Conservation (phyloP, 2,329 filamentous ascomycete species). For the Colletotrichum endophyticum region DNA sequence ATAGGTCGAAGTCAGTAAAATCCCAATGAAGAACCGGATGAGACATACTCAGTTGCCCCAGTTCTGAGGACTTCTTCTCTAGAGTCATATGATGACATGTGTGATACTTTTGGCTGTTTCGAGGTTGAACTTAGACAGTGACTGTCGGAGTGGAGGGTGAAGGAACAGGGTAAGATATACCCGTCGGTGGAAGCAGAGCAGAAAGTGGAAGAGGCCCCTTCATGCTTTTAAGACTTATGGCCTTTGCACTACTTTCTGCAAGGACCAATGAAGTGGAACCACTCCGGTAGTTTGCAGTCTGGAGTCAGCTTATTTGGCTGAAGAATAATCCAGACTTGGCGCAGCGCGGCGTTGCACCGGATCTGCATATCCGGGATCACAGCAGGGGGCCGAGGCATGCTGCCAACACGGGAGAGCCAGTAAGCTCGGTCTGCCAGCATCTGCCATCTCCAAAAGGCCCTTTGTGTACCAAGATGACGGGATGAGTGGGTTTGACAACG, state of each 20-base stretch:
- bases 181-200: neutral
- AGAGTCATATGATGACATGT: neutral
- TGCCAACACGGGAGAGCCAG: neutral
- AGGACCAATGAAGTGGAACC: neutral
- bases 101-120: neutral
- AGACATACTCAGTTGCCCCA: neutral
- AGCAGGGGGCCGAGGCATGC: neutral
- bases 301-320: neutral
- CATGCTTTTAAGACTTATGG: neutral
- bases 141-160: neutral
- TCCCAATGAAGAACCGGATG: neutral
- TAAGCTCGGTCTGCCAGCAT: neutral
- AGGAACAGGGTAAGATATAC: neutral
- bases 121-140: neutral
- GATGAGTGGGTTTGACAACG: neutral
- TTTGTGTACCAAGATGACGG: neutral
- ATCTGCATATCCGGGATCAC: neutral
- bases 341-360: neutral
- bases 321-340: neutral
- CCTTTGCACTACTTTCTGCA: neutral
- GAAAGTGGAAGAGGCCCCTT: neutral
- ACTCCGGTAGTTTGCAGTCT: neutral
- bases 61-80: neutral
- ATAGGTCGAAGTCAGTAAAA: neutral
- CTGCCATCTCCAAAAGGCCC: neutral